These are phyloP conservation scores for Cryptosporidium andersoni DNA, from an alignment of 169 alveolate genomes.

Conservation along the genomic window DNA sequence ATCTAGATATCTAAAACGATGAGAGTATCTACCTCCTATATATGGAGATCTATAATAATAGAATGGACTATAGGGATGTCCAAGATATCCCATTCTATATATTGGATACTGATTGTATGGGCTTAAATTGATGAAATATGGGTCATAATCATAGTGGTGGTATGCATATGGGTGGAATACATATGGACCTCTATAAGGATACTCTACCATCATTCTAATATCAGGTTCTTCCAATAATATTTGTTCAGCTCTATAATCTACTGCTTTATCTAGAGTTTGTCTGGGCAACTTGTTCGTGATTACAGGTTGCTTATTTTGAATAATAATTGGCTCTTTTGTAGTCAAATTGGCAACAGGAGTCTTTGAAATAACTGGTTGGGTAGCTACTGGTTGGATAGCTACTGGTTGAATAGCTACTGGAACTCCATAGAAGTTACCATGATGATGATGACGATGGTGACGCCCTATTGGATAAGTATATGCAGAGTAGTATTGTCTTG, in stretches of 20 bases:
- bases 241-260: no score
- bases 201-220: conserved; percentile 25
- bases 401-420: no score
- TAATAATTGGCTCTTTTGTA: no score
- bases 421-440: no score
- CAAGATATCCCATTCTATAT: conserved; percentile 35
- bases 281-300: no score
- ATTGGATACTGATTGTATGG: conserved; percentile 37
- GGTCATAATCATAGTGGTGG: conserved; percentile 11
- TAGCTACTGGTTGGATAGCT: neutral
- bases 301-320: no score
- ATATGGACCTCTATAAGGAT: conserved; percentile 12
- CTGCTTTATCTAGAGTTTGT: no score
- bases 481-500: no score
- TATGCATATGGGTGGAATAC: conserved; percentile 11
- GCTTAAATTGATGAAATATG: conserved; percentile 15
- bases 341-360: neutral
- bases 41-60: conserved; percentile 34
- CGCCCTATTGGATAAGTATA: no score
- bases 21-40: neutral
- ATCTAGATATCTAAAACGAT: no score
- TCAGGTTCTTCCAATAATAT: no score
- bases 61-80: conserved; percentile 29
- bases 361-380: neutral
- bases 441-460: no score